Conservation (phyloP, 75 land plant species). For the Selaginella moellendorffii region DNA sequence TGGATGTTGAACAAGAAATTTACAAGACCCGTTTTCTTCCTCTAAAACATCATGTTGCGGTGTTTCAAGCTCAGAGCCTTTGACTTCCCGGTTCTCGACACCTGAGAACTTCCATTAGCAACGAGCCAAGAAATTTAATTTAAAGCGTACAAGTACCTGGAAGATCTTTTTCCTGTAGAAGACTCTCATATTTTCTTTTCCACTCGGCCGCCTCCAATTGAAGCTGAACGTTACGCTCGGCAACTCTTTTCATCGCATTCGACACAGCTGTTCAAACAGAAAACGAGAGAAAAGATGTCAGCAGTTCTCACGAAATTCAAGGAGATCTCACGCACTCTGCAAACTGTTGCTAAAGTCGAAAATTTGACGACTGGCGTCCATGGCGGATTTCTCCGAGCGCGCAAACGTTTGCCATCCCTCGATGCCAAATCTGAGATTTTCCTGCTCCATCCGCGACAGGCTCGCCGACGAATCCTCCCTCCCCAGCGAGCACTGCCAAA, state of each 20-base stretch:
- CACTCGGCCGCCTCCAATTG: slow-evolving; percentile 83
- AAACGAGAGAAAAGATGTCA: too few relatives aligned
- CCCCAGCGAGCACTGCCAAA: slow-evolving; percentile 1
- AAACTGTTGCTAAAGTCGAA: background rate
- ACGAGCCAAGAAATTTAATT: too few relatives aligned
- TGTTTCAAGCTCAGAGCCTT: too few relatives aligned
- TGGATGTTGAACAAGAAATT: background rate
- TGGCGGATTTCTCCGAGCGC: background rate
- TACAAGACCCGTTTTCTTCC: background rate
- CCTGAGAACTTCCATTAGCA: too few relatives aligned
- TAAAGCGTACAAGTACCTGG: too few relatives aligned
- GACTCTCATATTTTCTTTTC: slow-evolving; percentile 72
- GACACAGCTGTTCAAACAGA: slow-evolving; percentile 45
- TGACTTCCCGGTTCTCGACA: too few relatives aligned
- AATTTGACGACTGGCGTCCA: background rate
- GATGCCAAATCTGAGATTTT: background rate
- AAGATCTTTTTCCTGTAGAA: background rate
- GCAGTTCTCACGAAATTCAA: too few relatives aligned
- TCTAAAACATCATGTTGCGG: background rate
- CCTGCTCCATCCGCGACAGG: background rate
- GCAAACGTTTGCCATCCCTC: background rate
- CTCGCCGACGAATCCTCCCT: background rate
- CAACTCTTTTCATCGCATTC: slow-evolving; percentile 53
- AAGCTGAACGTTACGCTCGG: slow-evolving; percentile 77
- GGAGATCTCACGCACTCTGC: background rate